These are phyloP conservation scores for Aechmea fasciata DNA, from an alignment of 176 grass and related monocot species.

Conservation along the genomic window DNA sequence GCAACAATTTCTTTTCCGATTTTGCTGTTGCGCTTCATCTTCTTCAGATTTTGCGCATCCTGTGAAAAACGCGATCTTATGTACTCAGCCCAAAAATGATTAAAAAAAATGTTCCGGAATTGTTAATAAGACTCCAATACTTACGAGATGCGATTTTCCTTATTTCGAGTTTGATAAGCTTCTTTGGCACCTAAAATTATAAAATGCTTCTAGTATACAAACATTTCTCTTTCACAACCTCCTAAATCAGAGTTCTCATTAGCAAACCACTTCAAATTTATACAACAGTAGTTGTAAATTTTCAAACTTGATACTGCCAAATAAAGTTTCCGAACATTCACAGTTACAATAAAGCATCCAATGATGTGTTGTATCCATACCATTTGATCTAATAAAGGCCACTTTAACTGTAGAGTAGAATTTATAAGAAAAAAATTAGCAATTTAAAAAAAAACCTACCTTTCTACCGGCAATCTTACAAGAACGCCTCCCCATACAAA, in stretches of 20 bases:
- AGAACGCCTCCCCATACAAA: slow-evolving; percentile 89
- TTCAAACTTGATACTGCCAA: too few species aligned
- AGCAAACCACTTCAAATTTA: too few species aligned
- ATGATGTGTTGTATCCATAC: too few species aligned
- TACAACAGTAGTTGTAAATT: too few species aligned
- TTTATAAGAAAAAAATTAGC: background rate
- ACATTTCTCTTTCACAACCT: too few species aligned
- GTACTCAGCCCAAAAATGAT: slow-evolving; percentile 10
- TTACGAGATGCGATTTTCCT: background rate
- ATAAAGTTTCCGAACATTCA: too few species aligned
- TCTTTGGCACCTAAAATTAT: too few species aligned
- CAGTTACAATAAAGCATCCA: too few species aligned
- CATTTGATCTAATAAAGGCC: background rate
- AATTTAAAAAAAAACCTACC: slow-evolving; percentile 21
- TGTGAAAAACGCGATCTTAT: slow-evolving; percentile 26
- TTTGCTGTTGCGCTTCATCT: slow-evolving; percentile 98
- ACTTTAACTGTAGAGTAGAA: background rate
- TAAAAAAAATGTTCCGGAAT: background rate
- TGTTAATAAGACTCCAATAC: background rate
- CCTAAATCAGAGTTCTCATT: too few species aligned
- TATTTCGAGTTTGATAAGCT: background rate
- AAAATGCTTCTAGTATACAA: too few species aligned
- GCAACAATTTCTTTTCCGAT: slow-evolving; percentile 93
- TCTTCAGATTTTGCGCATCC: slow-evolving; percentile 92
- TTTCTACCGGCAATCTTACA: slow-evolving; percentile 99